phyloP scores from a whole-genome alignment of 352 stramenopile species.

The Pythium phragmitis region DNA sequence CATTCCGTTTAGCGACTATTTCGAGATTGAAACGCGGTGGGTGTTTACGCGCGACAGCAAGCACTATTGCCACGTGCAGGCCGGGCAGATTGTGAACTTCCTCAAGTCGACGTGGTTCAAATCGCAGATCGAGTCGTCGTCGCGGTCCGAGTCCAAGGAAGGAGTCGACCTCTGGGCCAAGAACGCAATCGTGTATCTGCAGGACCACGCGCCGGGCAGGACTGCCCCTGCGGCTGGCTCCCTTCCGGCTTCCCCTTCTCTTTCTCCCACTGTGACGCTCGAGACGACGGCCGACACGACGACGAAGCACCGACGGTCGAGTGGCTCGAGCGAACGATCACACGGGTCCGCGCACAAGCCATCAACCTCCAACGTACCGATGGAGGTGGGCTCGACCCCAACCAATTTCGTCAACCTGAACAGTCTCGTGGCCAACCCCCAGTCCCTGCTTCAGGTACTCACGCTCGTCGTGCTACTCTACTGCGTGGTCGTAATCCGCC shows the following conservation, averaged over 20 bases:
- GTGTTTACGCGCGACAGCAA: constrained; percentile 74
- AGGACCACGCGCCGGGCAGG: constrained; percentile 14
- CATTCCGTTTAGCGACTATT: constrained; percentile 82
- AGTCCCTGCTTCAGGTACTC: constrained; percentile 14
- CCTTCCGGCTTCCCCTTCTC: not conserved
- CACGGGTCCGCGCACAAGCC: too few species aligned
- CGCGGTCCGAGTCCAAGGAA: constrained; percentile 69
- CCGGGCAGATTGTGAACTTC: constrained; percentile 72
- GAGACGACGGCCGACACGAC: not conserved
- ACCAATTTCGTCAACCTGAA: not conserved
- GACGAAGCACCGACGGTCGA: too few species aligned
- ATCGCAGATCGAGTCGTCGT: constrained; percentile 80
- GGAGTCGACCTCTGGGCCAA: constrained; percentile 60
- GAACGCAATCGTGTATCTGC: constrained; percentile 47
- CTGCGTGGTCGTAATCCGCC: constrained; percentile 22
- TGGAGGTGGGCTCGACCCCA: not conserved
- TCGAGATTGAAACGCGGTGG: constrained; percentile 80
- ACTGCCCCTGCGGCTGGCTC: too few species aligned
- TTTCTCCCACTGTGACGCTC: not conserved
- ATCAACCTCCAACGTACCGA: too few species aligned
- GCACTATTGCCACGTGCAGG: constrained; percentile 74
- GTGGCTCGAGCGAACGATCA: too few species aligned
- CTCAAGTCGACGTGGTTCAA: constrained; percentile 85
- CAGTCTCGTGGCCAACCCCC: not conserved
- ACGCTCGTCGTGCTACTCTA: constrained; percentile 22